Conservation (phyloP, 495 filamentous ascomycete genomes). For the Penicilliopsis zonata region DNA sequence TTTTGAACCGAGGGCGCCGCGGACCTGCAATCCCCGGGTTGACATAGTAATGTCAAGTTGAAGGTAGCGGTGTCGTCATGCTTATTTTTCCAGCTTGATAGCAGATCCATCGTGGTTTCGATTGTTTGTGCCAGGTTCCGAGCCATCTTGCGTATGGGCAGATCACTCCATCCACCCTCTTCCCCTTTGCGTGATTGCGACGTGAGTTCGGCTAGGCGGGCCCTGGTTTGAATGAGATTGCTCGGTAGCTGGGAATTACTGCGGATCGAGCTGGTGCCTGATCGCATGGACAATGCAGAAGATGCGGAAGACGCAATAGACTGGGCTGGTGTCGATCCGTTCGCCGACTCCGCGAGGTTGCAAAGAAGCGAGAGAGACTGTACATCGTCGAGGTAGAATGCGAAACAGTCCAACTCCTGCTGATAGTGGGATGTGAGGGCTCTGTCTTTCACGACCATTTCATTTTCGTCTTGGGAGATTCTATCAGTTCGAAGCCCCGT, state of each 20-base stretch:
- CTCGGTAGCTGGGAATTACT: slow-evolving; percentile 1
- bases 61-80: slow-evolving; percentile 5
- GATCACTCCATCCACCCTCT: slow-evolving; percentile 17
- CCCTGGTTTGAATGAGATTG: slow-evolving; percentile 16
- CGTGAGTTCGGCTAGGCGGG: slow-evolving; percentile 17
- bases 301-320: slow-evolving; percentile 1
- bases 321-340: slow-evolving; percentile 4
- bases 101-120: slow-evolving; percentile 19
- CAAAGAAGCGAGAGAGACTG: slow-evolving; percentile 13
- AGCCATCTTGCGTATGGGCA: slow-evolving; percentile 18
- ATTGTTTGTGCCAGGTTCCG: slow-evolving; percentile 15
- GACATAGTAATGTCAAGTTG: slow-evolving; percentile 11
- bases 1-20: slow-evolving; percentile 1
- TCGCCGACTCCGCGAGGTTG: not conserved
- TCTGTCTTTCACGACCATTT: slow-evolving; percentile 11
- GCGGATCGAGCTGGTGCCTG: not conserved
- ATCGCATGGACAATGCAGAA: too few species aligned
- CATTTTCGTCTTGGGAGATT: slow-evolving; percentile 19
- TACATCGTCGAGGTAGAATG: slow-evolving; percentile 19
- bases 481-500: slow-evolving; percentile 33
- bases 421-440: slow-evolving; percentile 13
- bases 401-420: slow-evolving; percentile 37
- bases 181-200: slow-evolving; percentile 2
- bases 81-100: slow-evolving; percentile 16
- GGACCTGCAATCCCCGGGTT: slow-evolving; percentile 1